A percentile compares a stretch with the other conserved stretches of the same genome.
Conservation (phyloP, 2,329 filamentous ascomycete species). For the Fusarium sp. region DNA sequence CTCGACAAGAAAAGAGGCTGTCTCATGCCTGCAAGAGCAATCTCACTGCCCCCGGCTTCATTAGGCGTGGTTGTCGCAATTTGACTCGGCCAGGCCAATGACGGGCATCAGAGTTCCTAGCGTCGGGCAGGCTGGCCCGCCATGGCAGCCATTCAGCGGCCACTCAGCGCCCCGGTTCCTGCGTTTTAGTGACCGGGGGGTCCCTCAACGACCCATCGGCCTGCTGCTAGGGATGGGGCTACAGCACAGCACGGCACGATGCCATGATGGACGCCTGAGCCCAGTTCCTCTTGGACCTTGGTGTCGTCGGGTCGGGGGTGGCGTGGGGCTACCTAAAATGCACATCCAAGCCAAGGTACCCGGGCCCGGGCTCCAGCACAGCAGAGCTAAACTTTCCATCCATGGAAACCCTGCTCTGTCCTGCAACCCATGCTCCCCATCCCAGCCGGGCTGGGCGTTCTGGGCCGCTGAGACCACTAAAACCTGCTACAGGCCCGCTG, state of each 20-base stretch:
- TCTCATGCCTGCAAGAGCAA: slow-evolving; percentile 47
- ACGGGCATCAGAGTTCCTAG: slow-evolving; percentile 20
- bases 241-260: too few relatives aligned
- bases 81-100: slow-evolving; percentile 42
- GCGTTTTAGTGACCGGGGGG: slow-evolving; percentile 36
- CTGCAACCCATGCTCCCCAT: slow-evolving; percentile 21
- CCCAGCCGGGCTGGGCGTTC: slow-evolving; percentile 21
- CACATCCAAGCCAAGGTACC: slow-evolving; percentile 27
- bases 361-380: slow-evolving; percentile 19
- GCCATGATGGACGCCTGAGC: too few relatives aligned
- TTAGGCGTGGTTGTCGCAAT: slow-evolving; percentile 48
- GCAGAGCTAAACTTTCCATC: slow-evolving; percentile 19
- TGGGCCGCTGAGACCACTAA: slow-evolving; percentile 41
- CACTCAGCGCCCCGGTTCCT: slow-evolving; percentile 31
- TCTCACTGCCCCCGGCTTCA: slow-evolving; percentile 46
- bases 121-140: slow-evolving; percentile 27
- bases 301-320: not conserved
- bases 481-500: slow-evolving; percentile 37
- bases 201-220: slow-evolving; percentile 15
- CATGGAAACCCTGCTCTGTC: slow-evolving; percentile 31
- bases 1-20: slow-evolving; percentile 35
- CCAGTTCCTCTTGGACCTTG: not conserved
- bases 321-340: slow-evolving; percentile 30
- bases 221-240: not conserved
- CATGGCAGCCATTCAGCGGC: slow-evolving; percentile 41